Base-by-base conservation (phyloP, 1,139 yeast species). In the Spathaspora sp. region DNA sequence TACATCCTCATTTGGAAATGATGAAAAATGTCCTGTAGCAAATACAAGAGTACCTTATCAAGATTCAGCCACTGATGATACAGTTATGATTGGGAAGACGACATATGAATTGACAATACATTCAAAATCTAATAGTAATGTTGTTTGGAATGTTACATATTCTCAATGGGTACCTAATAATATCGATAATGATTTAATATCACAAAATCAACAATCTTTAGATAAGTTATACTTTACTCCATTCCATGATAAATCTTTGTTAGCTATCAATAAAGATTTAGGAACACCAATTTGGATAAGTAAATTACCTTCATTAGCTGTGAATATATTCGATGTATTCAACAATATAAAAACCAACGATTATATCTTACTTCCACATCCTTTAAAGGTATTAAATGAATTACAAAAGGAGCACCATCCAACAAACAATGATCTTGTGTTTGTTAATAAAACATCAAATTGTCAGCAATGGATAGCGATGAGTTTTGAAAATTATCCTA, bases 81-180 rank as follows among this genome's bases (percentile, higher is more conserved):
- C 58, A 33, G 70, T 80, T 10, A 65, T 79, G 64, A 60, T 79
- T 20, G 84, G 84, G 1, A 77, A 73, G 57, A 79, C 84, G 2
- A 70, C 73, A 0, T 75, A 71, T 51, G 77, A 74, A 51, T 61
- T 75, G 39, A 59, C 74, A 2, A 75, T 75, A 17, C 67, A 73
- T 61, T 84, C 95, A 5, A 81, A 79, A 56, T 46, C 55, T 29
- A 74, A 79, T 51, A 77, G 84, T 42, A 83, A 82, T 46, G 70
- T 84, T 2, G 75, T 81, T 2, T 91, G 97, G 96, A 88, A 90
- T 59, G 90, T 93, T 10, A 84, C 95, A 0, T 91, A 87, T 60
- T 77, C 95, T 1, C 80, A 86, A 45, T 93, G 98, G 97, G 96
- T 95, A 7, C 96, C 96, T 24, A 91, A 91, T 65, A 84, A 89